Evolutionary conservation across 139 green algal species (phyloP), one percentile per base, ranked within the genome.

Genomic region (Gonium pectorale): DNA sequence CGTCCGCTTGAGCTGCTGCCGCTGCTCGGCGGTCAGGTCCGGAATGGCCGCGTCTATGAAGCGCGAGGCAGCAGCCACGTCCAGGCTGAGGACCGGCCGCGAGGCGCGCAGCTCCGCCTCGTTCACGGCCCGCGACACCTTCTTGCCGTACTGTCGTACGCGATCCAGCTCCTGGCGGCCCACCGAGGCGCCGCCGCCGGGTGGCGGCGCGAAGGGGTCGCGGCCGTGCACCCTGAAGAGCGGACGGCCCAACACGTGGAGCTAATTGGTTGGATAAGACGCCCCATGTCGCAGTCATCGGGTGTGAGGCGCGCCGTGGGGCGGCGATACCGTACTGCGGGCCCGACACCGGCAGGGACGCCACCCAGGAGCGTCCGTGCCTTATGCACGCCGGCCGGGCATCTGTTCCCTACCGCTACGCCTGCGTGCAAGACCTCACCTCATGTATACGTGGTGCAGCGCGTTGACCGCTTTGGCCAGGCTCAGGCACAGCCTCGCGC

Each of bases 1-100:
- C 31, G 33, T 62, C 37, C 67, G 33, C 59, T 77, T 83, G 27
- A 89, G 52, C 22, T 41, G 31, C 40, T 35, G 1, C 27, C 77
- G 67, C 69, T 95, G 91, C 51, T 89, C 38, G 22, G 19, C 11
- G 5, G 29, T 87, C 26, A 94, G 82, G 56, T 95, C 89, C 6
- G 92, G 88, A 22, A 95, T 88, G 0, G 92, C 92, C 1, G 79
- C 79, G 33, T 68, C 49, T 64, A 95, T 95, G 66, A 95, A 95
- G 51, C 92, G 79, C 64, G 91, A 93, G 38, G 91, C 87, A 1
- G 86, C 90, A 9, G 81, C 85, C 44, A 95, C 89, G 33, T 95
- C 88, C 27, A 95, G 40, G 21, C 81, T 43, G 19, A 87, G 40
- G 5, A 51, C 81, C 5, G 70, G 80, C 31, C 78, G 80, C 1